Conservation (phyloP, 768 basidiomycete species). For the Boletus barrowsii region DNA sequence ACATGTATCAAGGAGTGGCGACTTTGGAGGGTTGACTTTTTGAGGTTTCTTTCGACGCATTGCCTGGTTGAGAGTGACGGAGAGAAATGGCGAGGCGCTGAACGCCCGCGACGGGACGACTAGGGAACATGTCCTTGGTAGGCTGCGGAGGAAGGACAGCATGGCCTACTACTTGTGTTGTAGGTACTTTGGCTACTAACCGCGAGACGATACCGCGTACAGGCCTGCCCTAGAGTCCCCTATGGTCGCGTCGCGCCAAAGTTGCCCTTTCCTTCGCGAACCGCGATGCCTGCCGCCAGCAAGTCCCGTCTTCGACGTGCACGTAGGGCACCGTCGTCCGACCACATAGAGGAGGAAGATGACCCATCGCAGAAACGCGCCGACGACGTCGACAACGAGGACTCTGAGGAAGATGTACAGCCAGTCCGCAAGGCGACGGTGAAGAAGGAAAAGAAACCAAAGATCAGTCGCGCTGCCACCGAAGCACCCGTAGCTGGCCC, state of each 20-base stretch:
- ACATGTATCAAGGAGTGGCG: constrained; percentile 76
- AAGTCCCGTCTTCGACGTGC: constrained; percentile 39
- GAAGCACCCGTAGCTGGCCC: constrained; percentile 21
- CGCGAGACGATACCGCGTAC: constrained; percentile 23
- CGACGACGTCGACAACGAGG: constrained; percentile 41
- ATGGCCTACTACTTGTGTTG: constrained; percentile 5
- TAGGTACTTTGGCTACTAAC: no score
- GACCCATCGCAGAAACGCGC: constrained; percentile 35
- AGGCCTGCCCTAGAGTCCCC: constrained; percentile 28
- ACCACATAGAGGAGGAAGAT: constrained; percentile 58
- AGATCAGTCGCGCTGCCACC: constrained; percentile 22
- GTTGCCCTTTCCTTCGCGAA: neutral
- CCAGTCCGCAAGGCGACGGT: constrained; percentile 30
- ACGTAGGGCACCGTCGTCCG: constrained; percentile 50
- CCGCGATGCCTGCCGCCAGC: constrained; percentile 32
- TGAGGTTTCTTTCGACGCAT: constrained; percentile 71
- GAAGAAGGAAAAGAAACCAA: constrained; percentile 34
- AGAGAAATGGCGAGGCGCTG: constrained; percentile 55
- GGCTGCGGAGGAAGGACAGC: constrained; percentile 26
- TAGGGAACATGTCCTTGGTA: constrained; percentile 22
- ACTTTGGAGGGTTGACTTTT: constrained; percentile 44
- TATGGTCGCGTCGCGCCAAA: constrained; percentile 21
- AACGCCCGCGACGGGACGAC: constrained; percentile 45
- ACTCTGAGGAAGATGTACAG: constrained; percentile 41
- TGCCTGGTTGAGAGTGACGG: constrained; percentile 82